Percentiles rank a stretch among this genome's conserved stretches.
phyloP scores from a whole-genome alignment of 495 filamentous ascomycete genomes.

The Xylaria grammica region DNA sequence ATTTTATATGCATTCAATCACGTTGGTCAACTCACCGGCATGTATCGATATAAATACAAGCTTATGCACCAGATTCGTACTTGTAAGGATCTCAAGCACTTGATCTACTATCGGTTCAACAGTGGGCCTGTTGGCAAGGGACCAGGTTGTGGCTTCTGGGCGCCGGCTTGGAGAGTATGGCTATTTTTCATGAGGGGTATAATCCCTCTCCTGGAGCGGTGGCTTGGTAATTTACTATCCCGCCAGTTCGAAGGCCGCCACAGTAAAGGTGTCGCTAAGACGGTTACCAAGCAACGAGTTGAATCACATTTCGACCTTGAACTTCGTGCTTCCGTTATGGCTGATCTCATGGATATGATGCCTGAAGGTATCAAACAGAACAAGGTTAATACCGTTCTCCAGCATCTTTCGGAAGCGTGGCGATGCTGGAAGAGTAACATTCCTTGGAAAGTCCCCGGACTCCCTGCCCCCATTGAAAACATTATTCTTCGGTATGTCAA shows the following conservation, averaged over 20 bases:
- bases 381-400: conserved; percentile 97
- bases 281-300: conserved; percentile 98
- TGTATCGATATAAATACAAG: conserved; percentile 99
- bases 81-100: conserved; percentile 98
- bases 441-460: conserved; percentile 96
- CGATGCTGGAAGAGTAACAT: conserved; percentile 99
- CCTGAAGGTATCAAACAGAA: conserved; percentile 99
- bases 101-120: conserved; percentile 99
- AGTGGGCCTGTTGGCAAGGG: conserved; percentile 97
- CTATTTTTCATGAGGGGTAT: conserved; percentile 99
- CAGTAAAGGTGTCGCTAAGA: conserved; percentile 99
- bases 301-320: conserved; percentile 99
- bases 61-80: conserved; percentile 99
- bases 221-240: conserved; percentile 95
- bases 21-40: conserved; percentile 96
- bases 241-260: conserved; percentile 98
- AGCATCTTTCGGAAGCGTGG: conserved; percentile 98
- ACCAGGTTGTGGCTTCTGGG: conserved; percentile 99
- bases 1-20: conserved; percentile 99
- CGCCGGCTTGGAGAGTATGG: conserved; percentile 98
- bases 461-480: conserved; percentile 97
- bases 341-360: conserved; percentile 99
- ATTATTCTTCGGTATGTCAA: conserved; percentile 98
- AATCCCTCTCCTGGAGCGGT: conserved; percentile 93
- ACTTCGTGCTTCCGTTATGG: conserved; percentile 97